These are phyloP conservation scores for Phyllosticta ampelicida DNA, from an alignment of 2,329 filamentous ascomycete genomes.

Conservation along the genomic window DNA sequence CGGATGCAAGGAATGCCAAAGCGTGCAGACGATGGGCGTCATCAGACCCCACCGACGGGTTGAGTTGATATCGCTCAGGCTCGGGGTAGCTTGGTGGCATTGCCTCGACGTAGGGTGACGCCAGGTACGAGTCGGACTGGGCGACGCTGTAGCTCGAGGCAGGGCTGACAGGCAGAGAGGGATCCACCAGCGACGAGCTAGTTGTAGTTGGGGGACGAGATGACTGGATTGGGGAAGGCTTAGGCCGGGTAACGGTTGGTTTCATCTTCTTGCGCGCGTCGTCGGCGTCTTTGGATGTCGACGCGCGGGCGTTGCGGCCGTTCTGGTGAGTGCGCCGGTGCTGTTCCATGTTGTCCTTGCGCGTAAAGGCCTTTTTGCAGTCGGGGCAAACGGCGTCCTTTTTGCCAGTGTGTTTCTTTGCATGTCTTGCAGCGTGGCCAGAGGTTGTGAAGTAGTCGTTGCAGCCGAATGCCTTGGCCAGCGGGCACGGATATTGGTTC, in stretches of 20 bases:
- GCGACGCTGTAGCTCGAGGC: constrained; percentile 18
- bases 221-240: constrained; percentile 21
- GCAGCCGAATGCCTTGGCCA: constrained; percentile 59
- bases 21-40: constrained; percentile 19
- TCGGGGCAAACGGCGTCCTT: constrained; percentile 62
- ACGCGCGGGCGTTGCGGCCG: constrained; percentile 31
- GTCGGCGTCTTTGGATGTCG: constrained; percentile 9
- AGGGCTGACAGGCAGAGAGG: constrained; percentile 21
- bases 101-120: constrained; percentile 24
- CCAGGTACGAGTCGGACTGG: constrained; percentile 16
- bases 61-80: constrained; percentile 2
- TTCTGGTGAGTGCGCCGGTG: constrained; percentile 64
- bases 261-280: constrained; percentile 28
- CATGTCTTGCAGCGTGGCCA: constrained; percentile 73
- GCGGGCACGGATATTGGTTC: constrained; percentile 65
- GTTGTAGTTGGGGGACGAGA: constrained; percentile 12
- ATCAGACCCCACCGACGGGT: constrained; percentile 11
- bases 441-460: constrained; percentile 76
- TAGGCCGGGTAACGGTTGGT: constrained; percentile 23
- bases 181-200: constrained; percentile 20
- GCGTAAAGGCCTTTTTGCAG: constrained; percentile 71
- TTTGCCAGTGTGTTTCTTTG: constrained; percentile 73
- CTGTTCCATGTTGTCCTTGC: constrained; percentile 82
- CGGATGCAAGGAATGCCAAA: constrained; percentile 25
- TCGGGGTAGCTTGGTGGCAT: constrained; percentile 10